A percentile compares a stretch with the other conserved stretches of the same genome.
Conservation (phyloP, 2,329 filamentous ascomycete species). For the Pestalotiopsis sp. region DNA sequence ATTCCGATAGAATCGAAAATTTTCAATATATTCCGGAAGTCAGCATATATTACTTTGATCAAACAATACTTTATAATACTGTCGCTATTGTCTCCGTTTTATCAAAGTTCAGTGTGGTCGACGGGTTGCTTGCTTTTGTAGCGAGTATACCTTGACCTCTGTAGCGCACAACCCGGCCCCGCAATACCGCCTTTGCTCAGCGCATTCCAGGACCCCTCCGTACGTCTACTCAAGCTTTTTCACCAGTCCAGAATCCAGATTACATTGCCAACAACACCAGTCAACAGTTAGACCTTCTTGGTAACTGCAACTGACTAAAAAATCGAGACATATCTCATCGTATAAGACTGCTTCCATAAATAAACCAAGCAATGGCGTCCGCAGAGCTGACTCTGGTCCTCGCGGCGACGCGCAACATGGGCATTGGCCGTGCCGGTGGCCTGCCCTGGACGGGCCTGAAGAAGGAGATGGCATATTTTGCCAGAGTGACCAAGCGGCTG, state of each 20-base stretch:
- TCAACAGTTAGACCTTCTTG: background rate
- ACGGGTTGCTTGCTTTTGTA: background rate
- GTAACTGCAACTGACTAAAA: background rate
- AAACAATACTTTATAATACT: too few species aligned
- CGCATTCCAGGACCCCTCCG: background rate
- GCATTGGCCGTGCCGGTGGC: conserved; percentile 78
- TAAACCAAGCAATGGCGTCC: conserved; percentile 25
- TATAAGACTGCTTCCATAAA: background rate
- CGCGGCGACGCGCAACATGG: conserved; percentile 86
- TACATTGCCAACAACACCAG: background rate
- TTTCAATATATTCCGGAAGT: too few species aligned
- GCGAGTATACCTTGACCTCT: background rate
- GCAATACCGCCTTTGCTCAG: background rate
- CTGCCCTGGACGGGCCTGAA: conserved; percentile 90
- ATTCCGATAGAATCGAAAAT: too few species aligned
- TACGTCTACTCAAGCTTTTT: background rate
- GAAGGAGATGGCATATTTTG: conserved; percentile 95
- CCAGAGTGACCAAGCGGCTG: conserved; percentile 78
- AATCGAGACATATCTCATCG: background rate
- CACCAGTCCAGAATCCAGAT: background rate
- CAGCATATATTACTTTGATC: too few species aligned
- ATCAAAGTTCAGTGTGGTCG: too few species aligned
- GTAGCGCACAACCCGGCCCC: background rate
- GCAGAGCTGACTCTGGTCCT: conserved; percentile 85
- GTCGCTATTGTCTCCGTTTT: too few species aligned